Base-by-base conservation (phyloP, 2,329 filamentous ascomycete species). In the Neurospora sp. region DNA sequence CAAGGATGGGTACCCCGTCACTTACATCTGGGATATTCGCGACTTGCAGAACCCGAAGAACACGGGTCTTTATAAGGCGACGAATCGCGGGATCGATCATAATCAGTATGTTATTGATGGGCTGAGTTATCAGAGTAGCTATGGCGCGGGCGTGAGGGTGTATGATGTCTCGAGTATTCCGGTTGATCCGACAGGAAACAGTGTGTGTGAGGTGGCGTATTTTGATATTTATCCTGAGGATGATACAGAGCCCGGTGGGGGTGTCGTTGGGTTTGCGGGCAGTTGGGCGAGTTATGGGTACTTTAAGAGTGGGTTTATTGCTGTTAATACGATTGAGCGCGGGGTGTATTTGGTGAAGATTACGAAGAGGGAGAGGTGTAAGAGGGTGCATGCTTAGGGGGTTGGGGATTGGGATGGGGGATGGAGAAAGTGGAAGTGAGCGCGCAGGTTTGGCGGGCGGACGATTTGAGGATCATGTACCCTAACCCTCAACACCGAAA, bases 151-250 rank as follows among this genome's bases (percentile, higher is more conserved):
- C 39, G 74, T 84, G 19, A 77, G 77, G 67, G 73, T 79, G 11
- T 72, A 77, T 57, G 78, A 79, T 46, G 71, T 79, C 12, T 74
- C 74, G 0, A 78, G 76, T 5, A 72, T 79, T 2, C 73, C 73
- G 41, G 46, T 67, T 23, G 77, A 79, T 65, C 76, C 76, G 8
- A 80, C 79, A 1, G 82, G 82, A 40, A 76, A 73, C 10, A 72
- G 73, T 0, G 78, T 84, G 41, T 79, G 79, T 71, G 80, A 83
- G 73, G 78, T 80, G 11, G 82, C 77, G 2, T 83, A 78, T 75
- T 84, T 84, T 71, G 82, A 84, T 69, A 78, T 81, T 71, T 81
- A 83, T 74, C 82, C 82, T 6, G 82, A 83, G 73, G 82, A 84
- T 74, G 82, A 84, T 72, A 72, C 74, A 40, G 72, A 77, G 52